phyloP scores from a whole-genome alignment of 2,329 filamentous ascomycete genomes.

The Ceratocystis cubensis region DNA sequence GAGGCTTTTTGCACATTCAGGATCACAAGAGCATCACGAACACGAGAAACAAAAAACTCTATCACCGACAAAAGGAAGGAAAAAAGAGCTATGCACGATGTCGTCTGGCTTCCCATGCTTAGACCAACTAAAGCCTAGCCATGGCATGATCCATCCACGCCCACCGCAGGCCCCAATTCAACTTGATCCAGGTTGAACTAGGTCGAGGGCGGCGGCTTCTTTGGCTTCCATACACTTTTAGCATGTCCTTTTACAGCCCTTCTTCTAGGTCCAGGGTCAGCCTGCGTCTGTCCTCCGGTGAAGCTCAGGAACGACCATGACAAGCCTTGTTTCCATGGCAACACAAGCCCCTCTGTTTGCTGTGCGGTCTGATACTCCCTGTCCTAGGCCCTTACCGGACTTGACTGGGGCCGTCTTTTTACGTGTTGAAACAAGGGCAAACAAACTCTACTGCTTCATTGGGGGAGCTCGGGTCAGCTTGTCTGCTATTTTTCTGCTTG shows the following conservation, averaged over 20 bases:
- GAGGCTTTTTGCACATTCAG: neutral
- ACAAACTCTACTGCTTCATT: slow-evolving; percentile 4
- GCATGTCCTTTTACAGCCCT: neutral
- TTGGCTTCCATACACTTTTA: neutral
- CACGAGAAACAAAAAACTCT: neutral
- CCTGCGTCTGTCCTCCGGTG: neutral
- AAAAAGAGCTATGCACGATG: slow-evolving; percentile 2
- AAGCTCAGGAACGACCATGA: slow-evolving; percentile 4
- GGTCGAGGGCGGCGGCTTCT: neutral
- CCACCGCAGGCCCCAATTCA: slow-evolving; percentile 1
- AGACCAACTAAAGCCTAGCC: neutral
- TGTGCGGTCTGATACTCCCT: slow-evolving; percentile 14
- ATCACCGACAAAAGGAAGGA: neutral
- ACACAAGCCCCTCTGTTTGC: slow-evolving; percentile 17
- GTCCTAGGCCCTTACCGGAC: slow-evolving; percentile 10
- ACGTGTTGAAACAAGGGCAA: slow-evolving; percentile 21
- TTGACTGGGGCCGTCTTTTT: slow-evolving; percentile 10
- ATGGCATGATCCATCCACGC: slow-evolving; percentile 1
- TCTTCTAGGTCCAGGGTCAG: slow-evolving; percentile 3
- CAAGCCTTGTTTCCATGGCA: slow-evolving; percentile 14
- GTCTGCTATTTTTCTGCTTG: slow-evolving; percentile 12
- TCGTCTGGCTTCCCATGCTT: neutral
- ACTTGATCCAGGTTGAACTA: neutral
- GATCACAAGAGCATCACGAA: neutral
- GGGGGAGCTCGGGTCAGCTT: slow-evolving; percentile 16